Evolutionary conservation across 352 stramenopile genomes (phyloP), one percentile per base, ranked within the genome.

Genomic region (Phytophthora hybrid): DNA sequence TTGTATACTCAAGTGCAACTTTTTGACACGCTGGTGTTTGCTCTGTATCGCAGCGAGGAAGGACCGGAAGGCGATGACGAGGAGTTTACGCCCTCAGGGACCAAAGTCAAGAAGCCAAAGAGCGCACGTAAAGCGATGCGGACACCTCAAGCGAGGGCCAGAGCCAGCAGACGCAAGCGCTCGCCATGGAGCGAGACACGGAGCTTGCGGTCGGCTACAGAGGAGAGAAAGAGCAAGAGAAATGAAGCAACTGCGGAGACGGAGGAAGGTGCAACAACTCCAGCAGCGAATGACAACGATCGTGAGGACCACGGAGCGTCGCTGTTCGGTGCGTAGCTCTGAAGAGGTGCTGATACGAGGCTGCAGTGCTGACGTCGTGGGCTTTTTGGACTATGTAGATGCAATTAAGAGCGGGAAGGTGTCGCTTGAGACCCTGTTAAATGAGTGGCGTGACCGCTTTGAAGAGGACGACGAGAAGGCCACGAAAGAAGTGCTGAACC

Each of bases 401-500:
- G 83, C 79, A 6, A 71, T 93, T 23, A 88, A 86, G 54, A 75
- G 73, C 14, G 81, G 85, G 13, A 88, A 89, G 21, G 71, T 52
- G 44, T 90, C 85, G 7, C 72, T 93, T 8, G 71, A 82, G 8
- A 82, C 78, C 41, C 37, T 96, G 11, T 32, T 91, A 46, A 80
- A 65, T 9, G 81, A 90, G 52, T 97, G 90, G 90, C 79, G 87
- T 32, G 78, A 91, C 41, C 85, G 84, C 2, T 95, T 90, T 63
- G 83, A 94, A n/a, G 77, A 85, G 19, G 70, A 92, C 34, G 58
- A 77, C 1, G 82, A 90, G 14, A 56, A 74, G 7, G 85, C 81
- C 21, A 88, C 77, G 31, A 84, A 85, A 32, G 89, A 96, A 64
- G 67, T 97, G 54, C 73, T 97, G 13, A 92, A 95, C 59, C 88